A percentile compares a stretch with the other conserved stretches of the same genome.
Evolutionary conservation across 495 filamentous ascomycete genomes (phyloP).

Genomic region (Pseudotulostoma volvatum): DNA sequence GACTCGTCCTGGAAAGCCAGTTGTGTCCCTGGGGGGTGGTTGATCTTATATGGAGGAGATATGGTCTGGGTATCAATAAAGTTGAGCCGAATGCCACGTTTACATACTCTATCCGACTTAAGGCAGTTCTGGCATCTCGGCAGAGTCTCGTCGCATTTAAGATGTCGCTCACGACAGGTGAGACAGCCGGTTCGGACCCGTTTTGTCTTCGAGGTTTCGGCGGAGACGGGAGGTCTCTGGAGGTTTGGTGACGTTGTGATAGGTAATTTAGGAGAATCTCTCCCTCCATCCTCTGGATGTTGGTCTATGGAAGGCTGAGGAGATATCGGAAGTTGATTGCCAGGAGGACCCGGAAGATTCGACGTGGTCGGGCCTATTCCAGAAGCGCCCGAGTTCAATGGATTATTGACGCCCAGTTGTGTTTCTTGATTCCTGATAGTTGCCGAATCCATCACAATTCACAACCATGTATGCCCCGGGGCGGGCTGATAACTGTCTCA

Average conservation of each 20-base stretch:
- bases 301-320: background rate
- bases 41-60: conserved; percentile 45
- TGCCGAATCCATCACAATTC: background rate
- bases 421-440: background rate
- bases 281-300: background rate
- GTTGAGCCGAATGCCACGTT: conserved; percentile 75
- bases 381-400: background rate
- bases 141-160: conserved; percentile 70
- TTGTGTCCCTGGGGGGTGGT: conserved; percentile 47
- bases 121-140: conserved; percentile 76
- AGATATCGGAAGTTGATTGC: background rate
- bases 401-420: background rate
- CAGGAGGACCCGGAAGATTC: background rate
- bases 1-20: conserved; percentile 81
- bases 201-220: conserved; percentile 36
- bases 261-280: background rate
- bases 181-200: conserved; percentile 63
- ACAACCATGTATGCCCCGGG: background rate
- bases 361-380: background rate
- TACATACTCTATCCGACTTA: conserved; percentile 74
- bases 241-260: background rate
- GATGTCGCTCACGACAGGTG: conserved; percentile 59
- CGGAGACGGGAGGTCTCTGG: background rate
- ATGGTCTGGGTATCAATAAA: conserved; percentile 76
- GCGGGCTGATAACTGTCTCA: background rate